Evolutionary conservation across 2,329 filamentous ascomycete genomes (phyloP), one percentile per base, ranked within the genome.

Genomic region (Talaromyces sp.): DNA sequence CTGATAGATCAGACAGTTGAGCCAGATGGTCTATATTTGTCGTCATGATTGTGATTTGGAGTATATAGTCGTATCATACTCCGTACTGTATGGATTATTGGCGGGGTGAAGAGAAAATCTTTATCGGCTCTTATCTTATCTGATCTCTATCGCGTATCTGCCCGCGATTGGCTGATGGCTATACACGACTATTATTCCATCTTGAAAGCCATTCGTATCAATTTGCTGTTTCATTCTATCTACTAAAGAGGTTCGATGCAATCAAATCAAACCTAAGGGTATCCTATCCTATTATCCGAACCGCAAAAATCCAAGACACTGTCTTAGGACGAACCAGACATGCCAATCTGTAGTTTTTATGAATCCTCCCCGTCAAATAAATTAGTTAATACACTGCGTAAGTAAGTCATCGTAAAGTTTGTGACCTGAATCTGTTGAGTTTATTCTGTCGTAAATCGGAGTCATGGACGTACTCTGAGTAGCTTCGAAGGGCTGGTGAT

Each of bases 101-200:
- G 56, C 22, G 56, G 56, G 56, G 37, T 45, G 35, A 25, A 22
- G 22, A 39, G 33, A 59, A 59, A 59, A 59, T 59, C 56, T 59
- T 45, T 45, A 59, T 59, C 56, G 22, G 37, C 13, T 37, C 37
- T 59, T 59, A 59, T 45, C 37, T 59, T 59, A 59, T 59, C 56
- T 19, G 22, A 33, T 43, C 37, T n/a, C 1, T 43, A 45, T 43
- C 56, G 11, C 17, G 22, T 9, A 17, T 58, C 37, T 11, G 35
- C 22, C 9, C n/a, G 43, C 19, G 56, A 58, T 56, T 56, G 50
- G 50, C 31, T 15, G n/a, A 19, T 22, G 31, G 7, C 37, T 35
- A 13, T 11, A 19, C 27, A 35, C 11, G 49, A 49, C 22, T 22
- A 22, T 22, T 22, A 22, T 22, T 22, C 22, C 22, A 22, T 22